A percentile compares a stretch with the other conserved stretches of the same genome.
phyloP scores from a whole-genome alignment of 2,329 filamentous ascomycete species.

The Xylariaceae sp. region DNA sequence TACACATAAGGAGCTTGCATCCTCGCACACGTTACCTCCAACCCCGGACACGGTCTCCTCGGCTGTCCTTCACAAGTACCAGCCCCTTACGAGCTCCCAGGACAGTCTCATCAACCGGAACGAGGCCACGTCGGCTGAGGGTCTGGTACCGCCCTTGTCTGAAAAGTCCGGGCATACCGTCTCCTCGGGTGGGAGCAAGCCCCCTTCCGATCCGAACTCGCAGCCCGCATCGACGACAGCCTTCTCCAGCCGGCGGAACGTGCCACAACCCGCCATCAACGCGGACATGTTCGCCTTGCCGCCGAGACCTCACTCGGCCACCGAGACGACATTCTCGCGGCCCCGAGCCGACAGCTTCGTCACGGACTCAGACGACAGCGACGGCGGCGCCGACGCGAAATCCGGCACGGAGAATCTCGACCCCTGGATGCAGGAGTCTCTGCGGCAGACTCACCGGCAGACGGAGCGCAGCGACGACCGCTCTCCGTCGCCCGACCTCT shows the following conservation, averaged over 20 bases:
- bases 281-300: slow-evolving; percentile 25
- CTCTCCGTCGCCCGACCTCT: slow-evolving; percentile 43
- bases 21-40: slow-evolving; percentile 42
- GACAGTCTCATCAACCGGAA: slow-evolving; percentile 16
- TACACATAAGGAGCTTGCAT: slow-evolving; percentile 30
- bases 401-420: slow-evolving; percentile 41
- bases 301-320: slow-evolving; percentile 38
- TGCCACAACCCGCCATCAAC: slow-evolving; percentile 16
- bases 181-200: slow-evolving; percentile 14
- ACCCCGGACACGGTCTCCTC: slow-evolving; percentile 55
- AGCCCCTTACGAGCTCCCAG: slow-evolving; percentile 16
- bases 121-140: slow-evolving; percentile 4
- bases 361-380: slow-evolving; percentile 40
- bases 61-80: slow-evolving; percentile 35
- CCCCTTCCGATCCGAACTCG: slow-evolving; percentile 7
- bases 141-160: slow-evolving; percentile 15
- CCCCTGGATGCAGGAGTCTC: slow-evolving; percentile 48
- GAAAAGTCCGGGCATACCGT: slow-evolving; percentile 19
- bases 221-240: slow-evolving; percentile 26
- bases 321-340: slow-evolving; percentile 36
- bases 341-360: slow-evolving; percentile 35
- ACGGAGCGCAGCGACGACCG: slow-evolving; percentile 2
- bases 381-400: slow-evolving; percentile 30
- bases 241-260: slow-evolving; percentile 24
- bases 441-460: neutral